Percentiles rank a stretch among this genome's conserved stretches.
These are phyloP conservation scores for Coniochaeta sp. DNA, from an alignment of 2,329 filamentous ascomycete species.

Conservation along the genomic window DNA sequence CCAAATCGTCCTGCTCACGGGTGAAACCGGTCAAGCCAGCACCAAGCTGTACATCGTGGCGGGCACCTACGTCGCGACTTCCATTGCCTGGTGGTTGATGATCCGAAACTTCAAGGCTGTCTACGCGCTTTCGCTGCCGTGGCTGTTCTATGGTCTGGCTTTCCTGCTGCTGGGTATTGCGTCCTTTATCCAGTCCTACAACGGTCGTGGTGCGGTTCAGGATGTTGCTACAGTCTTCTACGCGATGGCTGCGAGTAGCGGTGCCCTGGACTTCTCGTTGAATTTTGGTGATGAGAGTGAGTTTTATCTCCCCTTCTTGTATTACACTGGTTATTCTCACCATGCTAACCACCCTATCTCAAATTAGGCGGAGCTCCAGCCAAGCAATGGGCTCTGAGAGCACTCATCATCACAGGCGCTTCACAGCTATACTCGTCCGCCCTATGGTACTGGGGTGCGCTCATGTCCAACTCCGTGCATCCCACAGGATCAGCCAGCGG, in stretches of 20 bases:
- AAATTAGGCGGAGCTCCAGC: slow-evolving; percentile 46
- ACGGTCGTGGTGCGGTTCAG: slow-evolving; percentile 39
- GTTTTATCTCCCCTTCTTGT: not conserved
- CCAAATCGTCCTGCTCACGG: slow-evolving; percentile 59
- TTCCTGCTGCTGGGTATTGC: slow-evolving; percentile 58
- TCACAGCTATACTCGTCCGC: slow-evolving; percentile 59
- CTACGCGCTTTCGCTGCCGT: slow-evolving; percentile 50
- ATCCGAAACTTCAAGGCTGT: slow-evolving; percentile 52
- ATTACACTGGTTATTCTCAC: not conserved
- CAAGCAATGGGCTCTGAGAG: slow-evolving; percentile 58
- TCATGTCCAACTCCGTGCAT: slow-evolving; percentile 35
- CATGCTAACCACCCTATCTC: not conserved
- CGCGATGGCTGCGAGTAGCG: slow-evolving; percentile 53
- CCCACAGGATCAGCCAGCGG: slow-evolving; percentile 28
- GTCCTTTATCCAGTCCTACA: slow-evolving; percentile 36
- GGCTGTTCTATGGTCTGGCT: slow-evolving; percentile 54
- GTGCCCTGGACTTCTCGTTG: slow-evolving; percentile 58
- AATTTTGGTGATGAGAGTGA: slow-evolving; percentile 55
- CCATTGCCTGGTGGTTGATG: slow-evolving; percentile 54
- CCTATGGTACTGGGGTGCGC: slow-evolving; percentile 61
- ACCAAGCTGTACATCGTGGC: slow-evolving; percentile 54
- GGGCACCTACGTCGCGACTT: slow-evolving; percentile 49
- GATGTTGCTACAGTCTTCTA: slow-evolving; percentile 56
- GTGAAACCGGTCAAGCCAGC: slow-evolving; percentile 53
- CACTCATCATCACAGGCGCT: slow-evolving; percentile 59